These are phyloP conservation scores for Ophiostoma pallidulum DNA, from an alignment of 2,329 filamentous ascomycete genomes.

Conservation along the genomic window DNA sequence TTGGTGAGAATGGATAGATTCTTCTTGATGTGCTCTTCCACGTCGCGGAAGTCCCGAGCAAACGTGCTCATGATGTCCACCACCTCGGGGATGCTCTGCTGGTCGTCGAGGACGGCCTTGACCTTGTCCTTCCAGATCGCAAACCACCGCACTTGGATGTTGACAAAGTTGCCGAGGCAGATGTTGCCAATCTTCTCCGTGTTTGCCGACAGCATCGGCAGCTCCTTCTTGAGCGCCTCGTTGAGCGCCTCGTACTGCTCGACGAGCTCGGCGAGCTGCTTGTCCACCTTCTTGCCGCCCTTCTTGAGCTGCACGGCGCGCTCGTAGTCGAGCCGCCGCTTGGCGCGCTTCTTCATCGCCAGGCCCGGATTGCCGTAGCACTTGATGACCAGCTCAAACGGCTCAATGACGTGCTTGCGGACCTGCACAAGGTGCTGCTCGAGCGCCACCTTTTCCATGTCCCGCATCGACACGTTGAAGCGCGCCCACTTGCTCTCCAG, in stretches of 20 bases:
- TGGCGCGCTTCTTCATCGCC: constrained; percentile 89
- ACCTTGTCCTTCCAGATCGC: constrained; percentile 77
- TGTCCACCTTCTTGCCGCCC: constrained; percentile 75
- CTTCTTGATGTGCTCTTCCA: constrained; percentile 57
- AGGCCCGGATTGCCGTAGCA: constrained; percentile 71
- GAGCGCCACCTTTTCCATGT: constrained; percentile 73
- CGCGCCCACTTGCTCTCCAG: constrained; percentile 90
- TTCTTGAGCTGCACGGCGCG: constrained; percentile 69
- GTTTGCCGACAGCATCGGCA: constrained; percentile 71
- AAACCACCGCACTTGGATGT: constrained; percentile 77
- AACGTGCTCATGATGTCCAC: constrained; percentile 69
- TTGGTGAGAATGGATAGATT: constrained; percentile 73
- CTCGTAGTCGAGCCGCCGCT: constrained; percentile 83
- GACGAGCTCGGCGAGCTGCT: constrained; percentile 72
- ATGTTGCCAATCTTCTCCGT: constrained; percentile 79
- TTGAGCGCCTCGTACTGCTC: constrained; percentile 89
- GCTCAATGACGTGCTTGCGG: constrained; percentile 73
- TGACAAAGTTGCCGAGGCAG: constrained; percentile 73
- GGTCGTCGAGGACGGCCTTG: constrained; percentile 59
- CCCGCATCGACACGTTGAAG: constrained; percentile 78
- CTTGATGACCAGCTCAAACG: constrained; percentile 30
- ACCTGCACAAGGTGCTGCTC: constrained; percentile 61
- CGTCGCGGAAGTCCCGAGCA: constrained; percentile 65
- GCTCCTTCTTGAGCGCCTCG: constrained; percentile 83
- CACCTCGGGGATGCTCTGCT: constrained; percentile 52